phyloP scores from a whole-genome alignment of 164 flowering plant genomes.

The Magnolia sinica region DNA sequence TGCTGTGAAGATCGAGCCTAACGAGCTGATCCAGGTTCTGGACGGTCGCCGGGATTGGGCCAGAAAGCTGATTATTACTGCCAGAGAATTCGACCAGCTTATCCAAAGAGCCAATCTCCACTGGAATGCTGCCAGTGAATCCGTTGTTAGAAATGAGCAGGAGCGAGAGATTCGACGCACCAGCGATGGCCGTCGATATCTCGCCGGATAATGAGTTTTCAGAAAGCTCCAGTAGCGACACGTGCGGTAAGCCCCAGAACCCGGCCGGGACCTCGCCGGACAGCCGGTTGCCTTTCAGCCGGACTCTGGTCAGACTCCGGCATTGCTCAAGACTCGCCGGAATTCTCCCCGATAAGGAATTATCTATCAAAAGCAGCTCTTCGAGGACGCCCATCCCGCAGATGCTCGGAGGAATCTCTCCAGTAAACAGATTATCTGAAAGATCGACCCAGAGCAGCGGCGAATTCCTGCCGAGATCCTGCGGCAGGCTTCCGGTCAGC shows the following conservation, averaged over 20 bases:
- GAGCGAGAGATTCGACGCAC: constrained; percentile 41
- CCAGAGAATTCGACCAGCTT: constrained; percentile 67
- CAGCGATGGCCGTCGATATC: constrained; percentile 35
- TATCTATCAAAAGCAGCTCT: constrained; percentile 39
- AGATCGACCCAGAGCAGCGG: constrained; percentile 37
- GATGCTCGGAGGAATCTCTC: constrained; percentile 51
- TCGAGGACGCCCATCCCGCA: constrained; percentile 36
- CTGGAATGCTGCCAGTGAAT: constrained; percentile 74
- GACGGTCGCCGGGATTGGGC: constrained; percentile 62
- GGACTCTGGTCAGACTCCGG: constrained; percentile 49
- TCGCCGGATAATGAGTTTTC: constrained; percentile 24
- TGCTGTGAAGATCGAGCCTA: constrained; percentile 66
- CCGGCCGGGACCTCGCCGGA: constrained; percentile 61
- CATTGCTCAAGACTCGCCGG: constrained; percentile 54
- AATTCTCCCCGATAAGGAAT: constrained; percentile 39
- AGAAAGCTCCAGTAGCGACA: constrained; percentile 47
- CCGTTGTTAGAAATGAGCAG: constrained; percentile 75
- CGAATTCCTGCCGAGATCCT: constrained; percentile 43
- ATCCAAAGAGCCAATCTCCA: constrained; percentile 69
- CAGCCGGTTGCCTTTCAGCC: constrained; percentile 49
- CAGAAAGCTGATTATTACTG: constrained; percentile 50
- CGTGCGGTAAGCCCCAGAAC: constrained; percentile 64
- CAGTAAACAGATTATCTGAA: constrained; percentile 58
- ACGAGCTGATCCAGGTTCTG: constrained; percentile 48
- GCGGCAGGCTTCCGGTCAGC: constrained; percentile 38